phyloP scores from a whole-genome alignment of 345 rosid species.

The Rhizophora mangle region DNA sequence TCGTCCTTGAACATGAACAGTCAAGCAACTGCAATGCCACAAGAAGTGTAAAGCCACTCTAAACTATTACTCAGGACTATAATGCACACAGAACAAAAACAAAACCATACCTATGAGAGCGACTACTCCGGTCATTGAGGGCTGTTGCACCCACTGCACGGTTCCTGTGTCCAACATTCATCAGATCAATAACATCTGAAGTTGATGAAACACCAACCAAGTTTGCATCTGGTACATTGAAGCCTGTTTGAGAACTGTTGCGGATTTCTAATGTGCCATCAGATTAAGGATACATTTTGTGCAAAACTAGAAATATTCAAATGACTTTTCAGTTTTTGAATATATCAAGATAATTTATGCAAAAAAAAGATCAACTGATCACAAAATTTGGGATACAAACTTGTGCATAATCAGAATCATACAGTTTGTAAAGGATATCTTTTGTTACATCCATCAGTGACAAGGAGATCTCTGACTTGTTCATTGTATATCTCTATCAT shows the following conservation, averaged over 20 bases:
- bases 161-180: conserved; percentile 86
- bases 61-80: background rate
- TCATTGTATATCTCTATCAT: conserved; percentile 98
- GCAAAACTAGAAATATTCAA: background rate
- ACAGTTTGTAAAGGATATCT: conserved; percentile 67
- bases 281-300: conserved; percentile 40
- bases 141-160: conserved; percentile 97
- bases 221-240: conserved; percentile 92
- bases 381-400: background rate
- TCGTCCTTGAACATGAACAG: conserved; percentile 93
- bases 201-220: conserved; percentile 81
- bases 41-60: conserved; percentile 1
- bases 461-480: conserved; percentile 92
- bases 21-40: conserved; percentile 74
- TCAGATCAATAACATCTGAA: conserved; percentile 77
- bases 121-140: conserved; percentile 94
- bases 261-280: conserved; percentile 79
- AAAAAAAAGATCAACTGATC: background rate
- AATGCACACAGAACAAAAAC: conserved; percentile 12
- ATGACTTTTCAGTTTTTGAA: background rate
- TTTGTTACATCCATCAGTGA: conserved; percentile 83
- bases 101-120: conserved; percentile 76
- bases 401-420: background rate
- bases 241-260: conserved; percentile 85
- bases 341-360: background rate